Evolutionary conservation across 1,284 basidiomycete species (phyloP).

Genomic region (Cutaneotrichosporon cavernicola): DNA sequence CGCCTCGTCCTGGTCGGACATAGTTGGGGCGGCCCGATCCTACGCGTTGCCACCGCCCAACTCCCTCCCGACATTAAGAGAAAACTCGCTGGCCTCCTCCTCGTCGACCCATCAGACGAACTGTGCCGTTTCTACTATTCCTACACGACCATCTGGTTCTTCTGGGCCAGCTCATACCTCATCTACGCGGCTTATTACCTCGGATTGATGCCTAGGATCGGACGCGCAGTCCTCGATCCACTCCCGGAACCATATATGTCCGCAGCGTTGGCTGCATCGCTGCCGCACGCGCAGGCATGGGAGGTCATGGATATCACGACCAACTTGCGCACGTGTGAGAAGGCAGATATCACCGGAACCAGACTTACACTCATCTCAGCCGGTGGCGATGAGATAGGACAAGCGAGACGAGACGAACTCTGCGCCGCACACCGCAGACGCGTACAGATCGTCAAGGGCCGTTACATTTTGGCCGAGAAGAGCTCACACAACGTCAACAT

Average conservation of each 20-base stretch:
- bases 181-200: background rate
- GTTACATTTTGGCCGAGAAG: conserved; percentile 10
- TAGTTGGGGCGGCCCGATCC: conserved; percentile 16
- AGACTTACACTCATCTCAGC: conserved; percentile 8
- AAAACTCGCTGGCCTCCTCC: conserved; percentile 6
- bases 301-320: conserved; percentile 4
- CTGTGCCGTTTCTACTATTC: conserved; percentile 12
- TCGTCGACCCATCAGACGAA: conserved; percentile 17
- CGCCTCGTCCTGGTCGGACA: conserved; percentile 13
- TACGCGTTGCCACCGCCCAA: background rate
- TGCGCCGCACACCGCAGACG: conserved; percentile 1
- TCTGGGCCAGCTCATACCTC: conserved; percentile 9
- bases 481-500: conserved; percentile 8
- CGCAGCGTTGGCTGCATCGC: background rate
- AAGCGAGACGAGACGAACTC: conserved; percentile 7
- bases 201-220: background rate
- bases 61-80: background rate
- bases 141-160: conserved; percentile 2
- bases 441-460: conserved; percentile 3
- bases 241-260: conserved; percentile 11
- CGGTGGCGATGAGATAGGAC: background rate
- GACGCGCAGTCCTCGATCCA: background rate
- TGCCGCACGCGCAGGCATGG: background rate
- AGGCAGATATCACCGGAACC: background rate
- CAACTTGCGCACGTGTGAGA: background rate